Percentiles rank a stretch among this genome's conserved stretches.
These are phyloP conservation scores for Komagataella ulmi DNA, from an alignment of 805 yeast genomes.

Conservation along the genomic window DNA sequence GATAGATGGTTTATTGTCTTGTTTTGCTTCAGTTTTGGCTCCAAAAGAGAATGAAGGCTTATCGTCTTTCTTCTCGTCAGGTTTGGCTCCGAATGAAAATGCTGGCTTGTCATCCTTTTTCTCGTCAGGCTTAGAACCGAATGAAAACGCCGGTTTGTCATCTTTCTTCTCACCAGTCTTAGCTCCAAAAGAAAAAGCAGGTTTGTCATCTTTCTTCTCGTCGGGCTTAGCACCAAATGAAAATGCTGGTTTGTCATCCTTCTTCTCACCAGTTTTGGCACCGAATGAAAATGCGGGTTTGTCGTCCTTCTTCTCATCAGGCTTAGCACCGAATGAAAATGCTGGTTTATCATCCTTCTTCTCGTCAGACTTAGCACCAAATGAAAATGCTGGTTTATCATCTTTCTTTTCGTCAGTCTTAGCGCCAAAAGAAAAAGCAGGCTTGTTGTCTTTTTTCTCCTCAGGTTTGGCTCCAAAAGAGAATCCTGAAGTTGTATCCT, in stretches of 20 bases:
- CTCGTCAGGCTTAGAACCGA: slow-evolving; percentile 3
- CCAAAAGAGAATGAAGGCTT: slow-evolving; percentile 6
- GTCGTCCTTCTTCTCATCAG: slow-evolving; percentile 4
- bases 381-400: slow-evolving; percentile 2
- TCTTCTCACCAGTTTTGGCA: slow-evolving; percentile 3
- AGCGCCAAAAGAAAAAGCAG: slow-evolving; percentile 7
- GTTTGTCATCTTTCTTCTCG: slow-evolving; percentile 3
- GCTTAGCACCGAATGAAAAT: slow-evolving; percentile 4
- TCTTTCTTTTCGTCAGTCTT: background rate
- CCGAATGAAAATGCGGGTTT: slow-evolving; percentile 4
- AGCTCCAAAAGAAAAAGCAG: slow-evolving; percentile 6
- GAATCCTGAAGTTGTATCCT: slow-evolving; percentile 5
- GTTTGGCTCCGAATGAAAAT: slow-evolving; percentile 5
- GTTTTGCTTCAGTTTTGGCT: slow-evolving; percentile 2
- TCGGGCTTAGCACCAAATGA: slow-evolving; percentile 5
- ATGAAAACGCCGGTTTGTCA: slow-evolving; percentile 3
- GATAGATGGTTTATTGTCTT: slow-evolving; percentile 5
- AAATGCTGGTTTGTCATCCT: slow-evolving; percentile 3
- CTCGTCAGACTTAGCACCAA: background rate
- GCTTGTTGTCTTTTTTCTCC: slow-evolving; percentile 1
- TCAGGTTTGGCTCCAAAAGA: slow-evolving; percentile 8
- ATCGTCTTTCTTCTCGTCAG: slow-evolving; percentile 4
- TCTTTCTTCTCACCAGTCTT: slow-evolving; percentile 1
- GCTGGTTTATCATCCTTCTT: slow-evolving; percentile 4
- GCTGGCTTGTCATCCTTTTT: slow-evolving; percentile 3